Base-by-base conservation (phyloP, 176 grass and related monocot genomes). In the Lolium perenne region DNA sequence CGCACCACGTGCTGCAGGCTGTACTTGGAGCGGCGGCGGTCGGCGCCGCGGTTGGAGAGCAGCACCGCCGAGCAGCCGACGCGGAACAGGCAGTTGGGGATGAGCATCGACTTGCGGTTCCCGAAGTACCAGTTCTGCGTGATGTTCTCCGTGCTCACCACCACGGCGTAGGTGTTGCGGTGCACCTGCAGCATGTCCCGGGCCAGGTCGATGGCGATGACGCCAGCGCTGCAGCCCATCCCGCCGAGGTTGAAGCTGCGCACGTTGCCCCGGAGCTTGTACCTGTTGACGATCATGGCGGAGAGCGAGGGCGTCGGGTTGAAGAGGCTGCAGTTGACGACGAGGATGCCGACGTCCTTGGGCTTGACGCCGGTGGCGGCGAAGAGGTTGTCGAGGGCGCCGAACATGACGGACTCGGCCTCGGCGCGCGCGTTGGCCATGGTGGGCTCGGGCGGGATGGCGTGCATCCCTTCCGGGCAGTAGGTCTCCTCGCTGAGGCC, bases 91-190 rank as follows among this genome's bases (percentile, higher is more conserved):
- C 92, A 95, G 71, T 95, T 97, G 40, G 95, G 89, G 20, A 97
- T 93, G 26, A 97, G 85, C 95, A 97, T 97, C 20, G 95, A 88
- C 85, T 97, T 97, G 76, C 82, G 93, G 82, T 93, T 93, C 9
- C 95, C 95, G 25, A 92, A 95, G 82, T 97, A 97, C 93, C 92
- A 95, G 77, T 97, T 97, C 82, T 93, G 93, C 17, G 95, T 97
- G 87, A 97, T 95, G 93, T 95, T 97, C 86, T 97, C 96, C 79
- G 84, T 98, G 89, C 91, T 95, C 40, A 98, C 91, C 51, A 98
- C 91, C 18, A 95, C 84, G 49, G 93, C 96, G 86, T 98, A 92
- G 48, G 92, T 77, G 81, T 69, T 82, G 74, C 84, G 68, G 80
- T 98, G 88, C 78, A 91, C 93, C 90, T 94, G 93, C 4, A 98